Evolutionary conservation across 2,329 filamentous ascomycete genomes (phyloP).

Genomic region (Ilyonectria destructans): DNA sequence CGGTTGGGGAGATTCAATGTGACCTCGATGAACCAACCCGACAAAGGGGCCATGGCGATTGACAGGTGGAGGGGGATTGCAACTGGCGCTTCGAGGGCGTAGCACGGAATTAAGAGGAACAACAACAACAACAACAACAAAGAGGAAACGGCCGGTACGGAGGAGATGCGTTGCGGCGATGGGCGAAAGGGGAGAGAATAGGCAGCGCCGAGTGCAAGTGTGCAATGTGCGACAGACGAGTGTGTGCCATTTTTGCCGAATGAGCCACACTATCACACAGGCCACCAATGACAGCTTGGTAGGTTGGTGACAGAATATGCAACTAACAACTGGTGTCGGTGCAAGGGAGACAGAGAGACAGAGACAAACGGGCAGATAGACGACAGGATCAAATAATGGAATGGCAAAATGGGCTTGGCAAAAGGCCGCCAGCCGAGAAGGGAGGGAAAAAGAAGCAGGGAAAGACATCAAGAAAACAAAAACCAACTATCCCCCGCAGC

Average conservation of each 20-base stretch:
- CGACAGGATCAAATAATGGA: background rate
- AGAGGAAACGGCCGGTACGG: background rate
- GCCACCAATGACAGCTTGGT: background rate
- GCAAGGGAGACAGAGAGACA: background rate
- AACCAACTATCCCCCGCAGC: no score
- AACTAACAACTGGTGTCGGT: background rate
- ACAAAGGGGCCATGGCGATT: background rate
- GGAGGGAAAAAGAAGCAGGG: background rate
- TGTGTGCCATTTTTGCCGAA: slow-evolving; percentile 7
- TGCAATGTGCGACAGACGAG: background rate
- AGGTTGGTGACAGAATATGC: slow-evolving; percentile 6
- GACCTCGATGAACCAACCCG: background rate
- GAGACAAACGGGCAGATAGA: background rate
- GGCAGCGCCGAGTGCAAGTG: background rate
- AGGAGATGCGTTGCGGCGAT: background rate
- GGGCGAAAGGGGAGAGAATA: background rate
- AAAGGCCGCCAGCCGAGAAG: no score
- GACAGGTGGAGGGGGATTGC: background rate
- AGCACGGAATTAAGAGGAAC: background rate
- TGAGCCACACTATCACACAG: background rate
- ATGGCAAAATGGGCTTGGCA: background rate
- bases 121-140: background rate
- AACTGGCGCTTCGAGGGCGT: background rate
- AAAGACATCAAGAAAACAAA: no score
- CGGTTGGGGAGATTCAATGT: background rate